Conservation (phyloP, 495 filamentous ascomycete genomes). For the Gamarada debralockiae region DNA sequence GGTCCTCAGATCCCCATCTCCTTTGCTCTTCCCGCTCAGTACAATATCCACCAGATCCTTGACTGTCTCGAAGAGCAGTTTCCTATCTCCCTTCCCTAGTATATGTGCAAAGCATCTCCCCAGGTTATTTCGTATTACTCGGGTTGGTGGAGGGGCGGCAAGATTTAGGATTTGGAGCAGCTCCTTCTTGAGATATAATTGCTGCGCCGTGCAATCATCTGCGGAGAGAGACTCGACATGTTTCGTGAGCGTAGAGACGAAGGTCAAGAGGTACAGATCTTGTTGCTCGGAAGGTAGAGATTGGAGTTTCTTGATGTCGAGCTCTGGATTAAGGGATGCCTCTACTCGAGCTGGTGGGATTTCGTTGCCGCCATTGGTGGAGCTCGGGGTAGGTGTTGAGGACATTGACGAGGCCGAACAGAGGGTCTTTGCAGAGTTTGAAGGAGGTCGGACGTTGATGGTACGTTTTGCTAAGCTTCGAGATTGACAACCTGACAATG, state of each 20-base stretch:
- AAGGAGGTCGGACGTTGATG: neutral
- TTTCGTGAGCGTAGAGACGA: conserved; percentile 76
- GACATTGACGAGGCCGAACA: conserved; percentile 17
- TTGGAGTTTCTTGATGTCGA: conserved; percentile 85
- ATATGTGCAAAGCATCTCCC: conserved; percentile 81
- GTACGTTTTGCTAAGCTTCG: neutral
- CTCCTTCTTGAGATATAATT: conserved; percentile 85
- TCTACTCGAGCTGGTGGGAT: conserved; percentile 20
- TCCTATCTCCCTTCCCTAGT: conserved; percentile 83
- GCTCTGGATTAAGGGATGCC: conserved; percentile 39
- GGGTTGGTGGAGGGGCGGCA: conserved; percentile 76
- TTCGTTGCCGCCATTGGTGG: conserved; percentile 30
- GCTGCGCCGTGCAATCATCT: conserved; percentile 79
- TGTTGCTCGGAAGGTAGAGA: conserved; percentile 92
- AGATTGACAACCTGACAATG: neutral
- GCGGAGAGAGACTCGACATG: conserved; percentile 70
- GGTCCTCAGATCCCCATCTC: conserved; percentile 53
- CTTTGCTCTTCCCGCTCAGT: conserved; percentile 74
- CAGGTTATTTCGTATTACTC: conserved; percentile 84
- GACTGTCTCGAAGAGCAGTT: conserved; percentile 88
- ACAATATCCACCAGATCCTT: conserved; percentile 80
- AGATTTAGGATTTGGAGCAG: conserved; percentile 87
- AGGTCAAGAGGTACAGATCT: conserved; percentile 87
- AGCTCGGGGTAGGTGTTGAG: conserved; percentile 19
- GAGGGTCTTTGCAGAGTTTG: conserved; percentile 1